Evolutionary conservation across 768 basidiomycete genomes (phyloP), one percentile per base, ranked within the genome.

Genomic region (Auriscalpium microsporum): DNA sequence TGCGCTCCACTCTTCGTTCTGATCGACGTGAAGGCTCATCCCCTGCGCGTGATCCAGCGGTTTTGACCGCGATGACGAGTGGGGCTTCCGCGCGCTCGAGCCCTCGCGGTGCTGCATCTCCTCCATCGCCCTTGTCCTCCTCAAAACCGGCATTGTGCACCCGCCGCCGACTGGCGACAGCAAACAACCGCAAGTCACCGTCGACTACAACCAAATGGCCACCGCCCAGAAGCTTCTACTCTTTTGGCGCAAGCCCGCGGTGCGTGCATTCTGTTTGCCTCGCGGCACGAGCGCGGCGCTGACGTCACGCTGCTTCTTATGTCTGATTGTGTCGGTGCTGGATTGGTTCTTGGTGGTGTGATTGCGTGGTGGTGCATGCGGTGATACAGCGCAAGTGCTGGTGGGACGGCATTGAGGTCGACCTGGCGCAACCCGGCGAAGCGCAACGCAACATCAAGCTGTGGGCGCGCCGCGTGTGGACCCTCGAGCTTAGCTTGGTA

Each of bases 221-320:
- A 98, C 95, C 8, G 94, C 96, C 10, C 95, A 98, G 69, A 99
- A 99, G 73, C 75, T 99, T 45, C 73, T 99, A 40, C 68, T 99
- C 42, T 99, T 99, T 78, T 99, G 96, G 96, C 79, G 96, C 68
- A 99, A 99, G 70, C 96, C 96, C 45, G 96, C 96, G n/a, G 95
- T 96, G 71, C 62, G 93, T 82, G 16, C 38, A 57, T 19, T 50
- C 28, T 45, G 9, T 13, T 50, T 50, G 50, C 28, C 45, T 58
- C 21, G 52, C 45, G 45, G 59, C 49, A 58, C 54, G 17, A 58
- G 56, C n/a, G 28, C 28, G 28, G 28, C 28, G 28, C 28, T 28
- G 28, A 28, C 28, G 28, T 28, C 28, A 28, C 28, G 28, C 28
- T 28, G 28, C 28, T 28, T 28, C 28, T 28, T 28, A 2, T 28